phyloP scores from a whole-genome alignment of 192 early-diverging fungal species.

The Coemansia sp. region DNA sequence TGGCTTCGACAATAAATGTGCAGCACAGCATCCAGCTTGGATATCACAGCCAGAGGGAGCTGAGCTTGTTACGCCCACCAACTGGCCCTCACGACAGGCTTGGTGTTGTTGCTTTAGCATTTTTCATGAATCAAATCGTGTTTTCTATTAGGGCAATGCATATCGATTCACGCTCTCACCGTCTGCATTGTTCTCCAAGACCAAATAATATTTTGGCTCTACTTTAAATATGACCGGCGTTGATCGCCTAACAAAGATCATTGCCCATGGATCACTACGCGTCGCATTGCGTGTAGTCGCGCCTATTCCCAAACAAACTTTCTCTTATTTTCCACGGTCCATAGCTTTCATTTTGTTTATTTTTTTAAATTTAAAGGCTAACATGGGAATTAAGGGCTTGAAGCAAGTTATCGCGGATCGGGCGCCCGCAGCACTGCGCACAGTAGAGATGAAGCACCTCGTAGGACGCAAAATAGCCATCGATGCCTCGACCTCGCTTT shows the following conservation, averaged over 20 bases:
- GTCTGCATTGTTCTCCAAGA: too few species aligned
- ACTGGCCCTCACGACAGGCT: too few species aligned
- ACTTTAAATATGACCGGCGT: background rate
- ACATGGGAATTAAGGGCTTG: conserved; percentile 85
- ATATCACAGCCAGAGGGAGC: too few species aligned
- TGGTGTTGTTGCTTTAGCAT: too few species aligned
- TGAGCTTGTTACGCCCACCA: too few species aligned
- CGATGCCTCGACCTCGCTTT: conserved; percentile 97
- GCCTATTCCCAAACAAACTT: background rate
- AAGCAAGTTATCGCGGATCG: conserved; percentile 92
- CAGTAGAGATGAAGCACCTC: conserved; percentile 83
- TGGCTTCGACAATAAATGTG: too few species aligned
- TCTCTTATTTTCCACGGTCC: background rate
- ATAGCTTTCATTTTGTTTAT: background rate
- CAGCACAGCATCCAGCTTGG: too few species aligned
- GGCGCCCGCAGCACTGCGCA: conserved; percentile 82
- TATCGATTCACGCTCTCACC: too few species aligned
- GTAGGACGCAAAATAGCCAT: conserved; percentile 97
- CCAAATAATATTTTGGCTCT: background rate
- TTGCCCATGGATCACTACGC: background rate
- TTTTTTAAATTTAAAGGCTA: background rate
- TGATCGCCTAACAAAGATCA: background rate
- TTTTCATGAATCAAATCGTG: too few species aligned
- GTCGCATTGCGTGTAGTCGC: background rate
- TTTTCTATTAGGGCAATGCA: too few species aligned